These are phyloP conservation scores for Aspergillus ruber DNA, from an alignment of 2,329 filamentous ascomycete genomes.

Conservation along the genomic window DNA sequence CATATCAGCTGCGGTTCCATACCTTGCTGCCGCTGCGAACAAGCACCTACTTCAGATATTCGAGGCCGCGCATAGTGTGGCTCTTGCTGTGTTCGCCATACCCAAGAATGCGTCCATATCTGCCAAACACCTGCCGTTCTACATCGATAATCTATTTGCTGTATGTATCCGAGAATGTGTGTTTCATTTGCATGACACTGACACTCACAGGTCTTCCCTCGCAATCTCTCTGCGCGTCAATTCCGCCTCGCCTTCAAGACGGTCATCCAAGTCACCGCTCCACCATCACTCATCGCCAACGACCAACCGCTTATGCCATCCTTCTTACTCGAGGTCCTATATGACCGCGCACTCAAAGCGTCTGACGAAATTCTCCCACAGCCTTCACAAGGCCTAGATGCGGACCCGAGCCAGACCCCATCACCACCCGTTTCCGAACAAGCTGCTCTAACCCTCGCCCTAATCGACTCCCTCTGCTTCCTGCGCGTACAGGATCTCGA, in stretches of 20 bases:
- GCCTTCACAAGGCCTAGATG: constrained; percentile 29
- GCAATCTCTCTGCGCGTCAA: constrained; percentile 71
- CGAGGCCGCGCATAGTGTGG: constrained; percentile 77
- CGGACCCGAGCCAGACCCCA: constrained; percentile 27
- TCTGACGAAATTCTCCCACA: constrained; percentile 44
- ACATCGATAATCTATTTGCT: constrained; percentile 72
- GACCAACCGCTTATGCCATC: constrained; percentile 73
- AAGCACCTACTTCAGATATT: constrained; percentile 63
- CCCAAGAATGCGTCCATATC: constrained; percentile 69
- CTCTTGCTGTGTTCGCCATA: constrained; percentile 72
- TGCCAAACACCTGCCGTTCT: constrained; percentile 68
- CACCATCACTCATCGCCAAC: constrained; percentile 68
- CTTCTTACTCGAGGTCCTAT: constrained; percentile 70
- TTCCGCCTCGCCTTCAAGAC: constrained; percentile 86
- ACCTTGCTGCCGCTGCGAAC: constrained; percentile 59
- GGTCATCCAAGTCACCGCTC: constrained; percentile 71
- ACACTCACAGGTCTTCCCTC: constrained; percentile 58
- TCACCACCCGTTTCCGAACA: constrained; percentile 58
- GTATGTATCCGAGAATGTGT: constrained; percentile 21
- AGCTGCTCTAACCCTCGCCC: constrained; percentile 65
- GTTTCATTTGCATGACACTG: no score
- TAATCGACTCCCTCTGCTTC: constrained; percentile 73
- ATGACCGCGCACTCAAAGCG: constrained; percentile 55
- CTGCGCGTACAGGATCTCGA: constrained; percentile 64
- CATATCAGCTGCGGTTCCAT: constrained; percentile 65